These are phyloP conservation scores for Chara braunii DNA, from an alignment of 139 green algal species.

Conservation along the genomic window DNA sequence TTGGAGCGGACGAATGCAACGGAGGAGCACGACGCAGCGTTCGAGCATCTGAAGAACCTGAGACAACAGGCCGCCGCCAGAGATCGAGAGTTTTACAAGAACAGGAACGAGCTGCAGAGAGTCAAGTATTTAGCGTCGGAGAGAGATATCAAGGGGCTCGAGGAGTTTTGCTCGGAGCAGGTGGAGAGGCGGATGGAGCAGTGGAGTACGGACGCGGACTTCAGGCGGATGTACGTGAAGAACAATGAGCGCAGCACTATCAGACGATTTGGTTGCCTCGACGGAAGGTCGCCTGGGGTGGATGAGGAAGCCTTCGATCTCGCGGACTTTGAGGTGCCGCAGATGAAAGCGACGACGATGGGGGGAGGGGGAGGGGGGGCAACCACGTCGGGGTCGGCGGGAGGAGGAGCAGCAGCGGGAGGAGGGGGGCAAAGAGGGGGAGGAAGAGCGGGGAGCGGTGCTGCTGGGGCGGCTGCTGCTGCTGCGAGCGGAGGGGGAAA, in stretches of 20 bases:
- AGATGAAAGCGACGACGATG: background rate
- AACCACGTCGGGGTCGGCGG: background rate
- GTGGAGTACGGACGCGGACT: conserved; percentile 9
- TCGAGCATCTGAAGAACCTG: conserved; percentile 10
- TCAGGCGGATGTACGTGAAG: conserved; percentile 23
- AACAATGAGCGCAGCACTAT: conserved; percentile 31
- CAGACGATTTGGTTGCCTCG: conserved; percentile 23
- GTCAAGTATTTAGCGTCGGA: conserved; percentile 11
- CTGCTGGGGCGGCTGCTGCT: background rate
- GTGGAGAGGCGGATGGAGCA: background rate
- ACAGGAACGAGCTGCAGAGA: conserved; percentile 2
- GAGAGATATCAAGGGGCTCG: conserved; percentile 13
- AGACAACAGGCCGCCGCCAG: background rate
- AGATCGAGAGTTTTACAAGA: conserved; percentile 15
- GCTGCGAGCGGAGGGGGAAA: background rate
- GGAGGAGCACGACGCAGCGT: conserved; percentile 16
- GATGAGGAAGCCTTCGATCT: conserved; percentile 27
- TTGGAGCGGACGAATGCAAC: conserved; percentile 1
- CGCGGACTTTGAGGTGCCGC: background rate
- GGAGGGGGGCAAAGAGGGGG: background rate
- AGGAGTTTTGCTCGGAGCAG: conserved; percentile 21
- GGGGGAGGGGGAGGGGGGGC: background rate
- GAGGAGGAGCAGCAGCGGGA: background rate
- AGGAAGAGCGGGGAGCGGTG: background rate
- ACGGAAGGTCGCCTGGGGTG: conserved; percentile 14